These are phyloP conservation scores for Wickerhamomyces chambardii DNA, from an alignment of 805 yeast genomes.

Conservation along the genomic window DNA sequence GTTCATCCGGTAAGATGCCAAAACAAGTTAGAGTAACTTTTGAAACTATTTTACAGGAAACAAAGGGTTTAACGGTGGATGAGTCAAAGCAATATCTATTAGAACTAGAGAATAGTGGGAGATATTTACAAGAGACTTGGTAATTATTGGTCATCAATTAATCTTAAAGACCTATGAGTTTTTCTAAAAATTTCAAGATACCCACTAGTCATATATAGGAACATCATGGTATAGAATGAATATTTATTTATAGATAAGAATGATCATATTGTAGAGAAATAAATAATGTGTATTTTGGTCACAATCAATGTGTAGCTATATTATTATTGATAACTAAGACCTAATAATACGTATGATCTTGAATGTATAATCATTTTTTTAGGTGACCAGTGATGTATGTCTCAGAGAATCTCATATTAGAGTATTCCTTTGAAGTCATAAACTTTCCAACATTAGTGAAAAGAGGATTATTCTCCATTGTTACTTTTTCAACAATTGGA, in stretches of 20 bases:
- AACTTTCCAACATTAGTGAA: neutral
- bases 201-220: neutral
- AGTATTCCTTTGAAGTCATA: slow-evolving; percentile 1
- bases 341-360: too few species aligned
- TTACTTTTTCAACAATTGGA: slow-evolving; percentile 21
- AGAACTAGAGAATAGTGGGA: slow-evolving; percentile 50
- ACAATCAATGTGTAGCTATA: too few species aligned
- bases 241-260: too few species aligned
- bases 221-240: too few species aligned
- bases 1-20: slow-evolving; percentile 94
- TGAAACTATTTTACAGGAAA: slow-evolving; percentile 46
- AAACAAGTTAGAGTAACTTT: slow-evolving; percentile 76
- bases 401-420: neutral
- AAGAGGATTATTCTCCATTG: too few species aligned
- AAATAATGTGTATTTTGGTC: too few species aligned
- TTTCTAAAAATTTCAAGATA: too few species aligned
- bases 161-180: too few species aligned
- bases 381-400: neutral
- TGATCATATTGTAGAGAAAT: too few species aligned
- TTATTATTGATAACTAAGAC: too few species aligned
- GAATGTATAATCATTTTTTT: too few species aligned
- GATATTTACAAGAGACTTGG: slow-evolving; percentile 90
- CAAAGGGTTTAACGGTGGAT: slow-evolving; percentile 29
- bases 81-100: slow-evolving; percentile 42
- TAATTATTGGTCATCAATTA: too few species aligned